Percentiles rank a stretch among this genome's conserved stretches.
Conservation (phyloP, 2,329 filamentous ascomycete genomes). For the Aspergillus carbonarius region DNA sequence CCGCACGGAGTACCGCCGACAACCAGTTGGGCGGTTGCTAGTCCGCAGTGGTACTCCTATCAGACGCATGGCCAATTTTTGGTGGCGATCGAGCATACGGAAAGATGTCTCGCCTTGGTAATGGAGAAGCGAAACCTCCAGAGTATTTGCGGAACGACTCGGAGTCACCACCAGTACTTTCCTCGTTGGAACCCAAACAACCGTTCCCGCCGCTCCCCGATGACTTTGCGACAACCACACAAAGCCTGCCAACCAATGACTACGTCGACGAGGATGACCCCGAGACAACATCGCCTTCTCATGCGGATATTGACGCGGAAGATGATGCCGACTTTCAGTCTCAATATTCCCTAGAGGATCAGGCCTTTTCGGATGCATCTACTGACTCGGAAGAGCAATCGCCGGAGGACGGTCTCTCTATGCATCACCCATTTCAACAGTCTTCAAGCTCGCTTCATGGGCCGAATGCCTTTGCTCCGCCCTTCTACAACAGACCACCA, state of each 20-base stretch:
- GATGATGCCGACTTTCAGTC: slow-evolving; percentile 47
- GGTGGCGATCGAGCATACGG: neutral
- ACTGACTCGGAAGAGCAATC: slow-evolving; percentile 35
- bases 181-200: slow-evolving; percentile 32
- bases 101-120: slow-evolving; percentile 15
- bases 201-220: slow-evolving; percentile 35
- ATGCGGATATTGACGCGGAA: slow-evolving; percentile 29
- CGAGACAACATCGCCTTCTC: slow-evolving; percentile 28
- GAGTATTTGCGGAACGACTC: slow-evolving; percentile 8
- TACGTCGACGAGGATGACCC: slow-evolving; percentile 30
- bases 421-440: slow-evolving; percentile 41
- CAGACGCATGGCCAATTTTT: neutral
- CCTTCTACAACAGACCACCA: slow-evolving; percentile 96
- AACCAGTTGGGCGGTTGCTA: neutral
- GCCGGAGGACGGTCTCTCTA: slow-evolving; percentile 29
- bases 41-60: neutral
- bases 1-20: neutral
- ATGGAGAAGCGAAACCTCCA: slow-evolving; percentile 4
- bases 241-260: slow-evolving; percentile 12
- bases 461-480: slow-evolving; percentile 64
- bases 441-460: slow-evolving; percentile 44
- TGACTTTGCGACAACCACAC: slow-evolving; percentile 19
- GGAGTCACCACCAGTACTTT: slow-evolving; percentile 6
- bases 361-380: slow-evolving; percentile 36
- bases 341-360: slow-evolving; percentile 44